phyloP scores from a whole-genome alignment of 2,329 filamentous ascomycete genomes.

The Fusarium sp. region DNA sequence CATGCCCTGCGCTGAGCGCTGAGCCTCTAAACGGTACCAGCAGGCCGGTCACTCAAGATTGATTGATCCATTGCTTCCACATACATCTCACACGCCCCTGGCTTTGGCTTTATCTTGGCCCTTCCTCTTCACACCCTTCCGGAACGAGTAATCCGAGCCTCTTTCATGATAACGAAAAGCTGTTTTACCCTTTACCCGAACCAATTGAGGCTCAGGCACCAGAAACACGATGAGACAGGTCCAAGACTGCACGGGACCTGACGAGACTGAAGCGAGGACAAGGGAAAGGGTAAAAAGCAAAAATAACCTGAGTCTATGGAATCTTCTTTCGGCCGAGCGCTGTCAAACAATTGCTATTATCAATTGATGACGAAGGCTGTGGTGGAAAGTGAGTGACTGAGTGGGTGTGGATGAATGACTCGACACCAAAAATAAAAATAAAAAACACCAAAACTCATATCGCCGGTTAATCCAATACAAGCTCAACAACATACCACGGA shows the following conservation, averaged over 20 bases:
- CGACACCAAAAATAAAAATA: background rate
- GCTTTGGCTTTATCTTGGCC: background rate
- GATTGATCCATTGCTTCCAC: background rate
- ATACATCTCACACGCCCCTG: slow-evolving; percentile 2
- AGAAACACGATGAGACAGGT: slow-evolving; percentile 25
- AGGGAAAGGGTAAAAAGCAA: background rate
- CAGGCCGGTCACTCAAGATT: slow-evolving; percentile 28
- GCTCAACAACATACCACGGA: slow-evolving; percentile 24
- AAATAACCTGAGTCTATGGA: background rate
- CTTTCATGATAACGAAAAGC: slow-evolving; percentile 30
- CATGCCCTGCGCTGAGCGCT: slow-evolving; percentile 6
- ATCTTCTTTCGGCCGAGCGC: slow-evolving; percentile 12
- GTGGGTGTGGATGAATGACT: slow-evolving; percentile 17
- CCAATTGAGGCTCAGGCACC: slow-evolving; percentile 38
- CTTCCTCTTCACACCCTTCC: slow-evolving; percentile 24
- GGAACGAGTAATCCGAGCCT: slow-evolving; percentile 40
- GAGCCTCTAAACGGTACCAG: slow-evolving; percentile 30
- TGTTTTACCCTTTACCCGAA: slow-evolving; percentile 37
- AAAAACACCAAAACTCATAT: slow-evolving; percentile 40
- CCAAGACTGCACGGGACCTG: slow-evolving; percentile 14
- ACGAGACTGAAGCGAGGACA: slow-evolving; percentile 7
- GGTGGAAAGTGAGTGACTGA: background rate
- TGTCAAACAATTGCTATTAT: background rate
- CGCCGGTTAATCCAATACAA: slow-evolving; percentile 25
- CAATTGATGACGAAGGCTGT: slow-evolving; percentile 1